Evolutionary conservation across 2,329 filamentous ascomycete species (phyloP).

Genomic region (Aspergillus sp.): DNA sequence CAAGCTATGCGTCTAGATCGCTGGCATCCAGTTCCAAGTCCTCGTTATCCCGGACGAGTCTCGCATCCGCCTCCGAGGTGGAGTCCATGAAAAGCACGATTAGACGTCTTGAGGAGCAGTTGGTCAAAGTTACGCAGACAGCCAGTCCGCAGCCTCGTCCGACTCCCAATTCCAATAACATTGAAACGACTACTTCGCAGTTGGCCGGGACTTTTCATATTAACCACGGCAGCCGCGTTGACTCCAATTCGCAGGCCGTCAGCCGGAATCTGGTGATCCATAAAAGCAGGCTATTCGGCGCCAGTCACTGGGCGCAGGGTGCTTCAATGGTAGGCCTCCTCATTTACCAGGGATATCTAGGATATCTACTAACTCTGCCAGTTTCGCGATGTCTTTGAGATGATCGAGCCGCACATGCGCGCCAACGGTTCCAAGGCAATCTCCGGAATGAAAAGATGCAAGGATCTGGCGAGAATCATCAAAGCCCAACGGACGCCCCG

Average conservation of each 20-base stretch:
- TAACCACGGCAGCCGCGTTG: slow-evolving; percentile 37
- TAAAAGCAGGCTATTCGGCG: slow-evolving; percentile 58
- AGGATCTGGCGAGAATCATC: slow-evolving; percentile 53
- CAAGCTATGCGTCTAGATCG: slow-evolving; percentile 13
- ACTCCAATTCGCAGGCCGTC: slow-evolving; percentile 33
- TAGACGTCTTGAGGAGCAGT: slow-evolving; percentile 46
- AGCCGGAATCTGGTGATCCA: slow-evolving; percentile 46
- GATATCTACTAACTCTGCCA: neutral
- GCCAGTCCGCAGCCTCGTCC: slow-evolving; percentile 12
- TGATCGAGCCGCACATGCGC: slow-evolving; percentile 43
- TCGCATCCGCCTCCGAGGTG: slow-evolving; percentile 30
- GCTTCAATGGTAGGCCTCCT: slow-evolving; percentile 44
- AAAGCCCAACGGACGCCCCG: slow-evolving; percentile 50
- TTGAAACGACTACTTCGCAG: slow-evolving; percentile 40
- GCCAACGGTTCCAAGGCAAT: slow-evolving; percentile 40
- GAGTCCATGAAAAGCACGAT: slow-evolving; percentile 43
- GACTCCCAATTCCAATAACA: slow-evolving; percentile 29
- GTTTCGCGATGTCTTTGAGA: slow-evolving; percentile 38
- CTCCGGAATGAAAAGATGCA: slow-evolving; percentile 50
- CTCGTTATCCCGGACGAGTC: slow-evolving; percentile 24
- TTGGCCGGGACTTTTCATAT: slow-evolving; percentile 48
- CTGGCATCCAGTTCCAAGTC: slow-evolving; percentile 11
- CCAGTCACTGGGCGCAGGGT: slow-evolving; percentile 57
- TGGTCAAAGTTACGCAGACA: slow-evolving; percentile 29
- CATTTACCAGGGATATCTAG: neutral